Conservation (phyloP, 441 rosid genomes). For the Populus trichocarpa region DNA sequence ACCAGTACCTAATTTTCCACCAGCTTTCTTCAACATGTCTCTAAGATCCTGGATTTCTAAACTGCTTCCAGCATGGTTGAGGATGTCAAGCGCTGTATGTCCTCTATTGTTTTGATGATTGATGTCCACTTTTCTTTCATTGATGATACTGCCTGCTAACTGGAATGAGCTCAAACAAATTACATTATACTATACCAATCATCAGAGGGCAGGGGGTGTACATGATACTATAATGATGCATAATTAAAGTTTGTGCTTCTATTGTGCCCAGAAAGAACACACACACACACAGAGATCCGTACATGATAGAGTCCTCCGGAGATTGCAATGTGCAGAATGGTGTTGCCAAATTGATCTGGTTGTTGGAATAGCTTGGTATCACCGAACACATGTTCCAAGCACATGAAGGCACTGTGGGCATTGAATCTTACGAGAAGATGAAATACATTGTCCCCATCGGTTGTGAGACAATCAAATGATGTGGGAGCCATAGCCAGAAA, state of each 20-base stretch:
- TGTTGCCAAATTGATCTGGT: slow-evolving; percentile 32
- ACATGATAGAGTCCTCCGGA: slow-evolving; percentile 20
- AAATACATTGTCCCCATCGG: slow-evolving; percentile 17
- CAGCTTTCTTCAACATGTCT: slow-evolving; percentile 6
- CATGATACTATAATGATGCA: no score
- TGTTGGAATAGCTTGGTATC: slow-evolving; percentile 13
- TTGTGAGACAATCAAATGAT: slow-evolving; percentile 13
- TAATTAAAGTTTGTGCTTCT: no score
- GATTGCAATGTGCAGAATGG: slow-evolving; percentile 29
- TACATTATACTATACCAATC: no score
- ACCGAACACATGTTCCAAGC: slow-evolving; percentile 16
- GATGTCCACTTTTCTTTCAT: not conserved
- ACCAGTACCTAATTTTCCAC: not conserved
- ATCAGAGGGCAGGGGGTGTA: no score
- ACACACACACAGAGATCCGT: not conserved
- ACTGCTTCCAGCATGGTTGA: slow-evolving; percentile 6
- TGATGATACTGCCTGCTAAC: slow-evolving; percentile 27
- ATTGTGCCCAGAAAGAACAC: not conserved
- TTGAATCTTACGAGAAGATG: slow-evolving; percentile 28
- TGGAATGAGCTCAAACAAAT: not conserved
- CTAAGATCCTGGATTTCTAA: not conserved
- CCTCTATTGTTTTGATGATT: slow-evolving; percentile 15
- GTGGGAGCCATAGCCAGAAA: slow-evolving; percentile 22
- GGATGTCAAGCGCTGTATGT: slow-evolving; percentile 24
- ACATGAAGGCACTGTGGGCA: slow-evolving; percentile 2